phyloP scores from a whole-genome alignment of 257 asterid genomes.

The Gentiana dahurica region DNA sequence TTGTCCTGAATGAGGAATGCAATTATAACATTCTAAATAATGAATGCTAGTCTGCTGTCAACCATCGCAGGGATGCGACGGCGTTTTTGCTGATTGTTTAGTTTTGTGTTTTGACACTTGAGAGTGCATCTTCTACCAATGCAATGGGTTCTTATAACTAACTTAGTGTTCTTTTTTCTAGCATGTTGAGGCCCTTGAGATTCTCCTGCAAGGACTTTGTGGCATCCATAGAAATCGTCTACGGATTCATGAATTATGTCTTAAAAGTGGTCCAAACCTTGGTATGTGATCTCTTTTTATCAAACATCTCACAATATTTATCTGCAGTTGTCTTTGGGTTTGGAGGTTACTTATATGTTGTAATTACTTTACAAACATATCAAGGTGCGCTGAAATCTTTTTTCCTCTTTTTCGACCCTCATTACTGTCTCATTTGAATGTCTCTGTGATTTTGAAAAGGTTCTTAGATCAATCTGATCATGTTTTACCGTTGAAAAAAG shows the following conservation, averaged over 20 bases:
- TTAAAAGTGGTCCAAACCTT: constrained; percentile 71
- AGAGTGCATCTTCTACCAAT: not conserved
- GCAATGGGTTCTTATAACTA: constrained; percentile 1
- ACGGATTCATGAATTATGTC: constrained; percentile 73
- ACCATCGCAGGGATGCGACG: not conserved
- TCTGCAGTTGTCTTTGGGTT: no score
- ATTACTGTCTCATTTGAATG: no score
- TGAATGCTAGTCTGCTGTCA: not conserved
- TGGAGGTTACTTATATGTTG: no score
- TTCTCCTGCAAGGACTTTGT: constrained; percentile 90
- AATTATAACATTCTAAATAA: not conserved
- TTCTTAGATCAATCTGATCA: no score
- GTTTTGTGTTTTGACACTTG: not conserved
- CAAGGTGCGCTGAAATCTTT: no score
- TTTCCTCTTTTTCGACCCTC: no score
- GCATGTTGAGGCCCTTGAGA: constrained; percentile 93
- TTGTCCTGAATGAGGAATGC: not conserved
- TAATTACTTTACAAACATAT: no score
- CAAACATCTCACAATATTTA: not conserved
- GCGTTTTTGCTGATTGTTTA: not conserved
- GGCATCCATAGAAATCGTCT: constrained; percentile 79
- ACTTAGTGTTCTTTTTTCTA: constrained; percentile 19
- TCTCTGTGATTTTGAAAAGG: no score
- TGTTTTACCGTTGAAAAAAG: no score
- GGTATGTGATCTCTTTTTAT: constrained; percentile 30